Evolutionary conservation across 2,329 filamentous ascomycete genomes (phyloP), one percentile per base, ranked within the genome.

Genomic region (Coleophoma crateriformis): DNA sequence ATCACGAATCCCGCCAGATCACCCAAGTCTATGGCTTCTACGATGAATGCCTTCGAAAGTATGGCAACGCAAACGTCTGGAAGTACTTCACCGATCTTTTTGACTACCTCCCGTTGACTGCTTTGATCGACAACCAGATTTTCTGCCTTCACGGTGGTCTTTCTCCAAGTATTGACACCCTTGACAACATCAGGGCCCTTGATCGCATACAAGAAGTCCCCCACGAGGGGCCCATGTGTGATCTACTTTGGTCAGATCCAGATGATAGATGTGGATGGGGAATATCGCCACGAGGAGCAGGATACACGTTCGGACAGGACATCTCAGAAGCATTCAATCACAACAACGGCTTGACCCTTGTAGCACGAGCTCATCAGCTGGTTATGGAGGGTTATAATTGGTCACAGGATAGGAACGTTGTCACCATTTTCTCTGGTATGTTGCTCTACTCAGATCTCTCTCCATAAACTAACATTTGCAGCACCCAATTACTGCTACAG

Each of bases 371-470:
- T 49, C 94, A 99, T 78, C 94, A 99, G 75, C 76, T 99, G 68
- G 94, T 99, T 53, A 99, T 97, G 92, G 94, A 99, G 71, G 94
- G 94, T 45, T 99, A 97, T 73, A 99, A 97, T 70, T 99, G 94
- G 94, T 96, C 91, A 58, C 94, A 97, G 71, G 94, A 97, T 68
- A 78, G 92, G 58, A 97, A 99, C 61, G 94, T 99, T 46, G 94
- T 99, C 54, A 99, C 94, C 35, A 97, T 99, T 65, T 99, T 99
- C 76, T 96, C 91, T 60, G 90, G 88, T 92, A 74, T 58, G 75
- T 66, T 57, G 44, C 46, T 20, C n/a, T 42, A 33, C 35, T 27
- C 5, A 17, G 13, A 32, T 19, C 32, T 14, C 5, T 13, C 35
- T 41, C 45, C 51, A 32, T 40, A 43, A 34, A 47, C 65, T 70